Conservation (phyloP, 179 eudicot genomes). For the Drosera spatulata region DNA sequence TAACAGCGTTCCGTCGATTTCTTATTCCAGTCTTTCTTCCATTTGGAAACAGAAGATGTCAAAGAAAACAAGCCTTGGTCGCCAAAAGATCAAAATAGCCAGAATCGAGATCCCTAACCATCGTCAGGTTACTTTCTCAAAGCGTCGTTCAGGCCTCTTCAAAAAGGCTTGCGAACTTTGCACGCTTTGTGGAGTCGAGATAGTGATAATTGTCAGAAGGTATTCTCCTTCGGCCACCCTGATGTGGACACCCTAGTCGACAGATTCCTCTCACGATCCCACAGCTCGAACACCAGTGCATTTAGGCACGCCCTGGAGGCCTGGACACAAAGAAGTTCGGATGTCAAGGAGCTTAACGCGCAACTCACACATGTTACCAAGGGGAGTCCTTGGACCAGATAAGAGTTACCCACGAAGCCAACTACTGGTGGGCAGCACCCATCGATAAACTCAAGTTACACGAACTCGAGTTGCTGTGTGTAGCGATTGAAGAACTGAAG, state of each 20-base stretch:
- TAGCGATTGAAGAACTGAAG: too few species aligned
- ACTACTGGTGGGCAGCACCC: too few species aligned
- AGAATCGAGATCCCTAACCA: conserved; percentile 30
- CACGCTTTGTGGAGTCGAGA: conserved; percentile 42
- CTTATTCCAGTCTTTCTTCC: too few species aligned
- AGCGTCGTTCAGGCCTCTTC: conserved; percentile 41
- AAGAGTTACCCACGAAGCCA: too few species aligned
- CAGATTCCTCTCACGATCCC: conserved; percentile 19
- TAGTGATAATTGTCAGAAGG: conserved; percentile 29
- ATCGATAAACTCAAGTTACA: too few species aligned
- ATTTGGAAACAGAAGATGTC: conserved; percentile 10
- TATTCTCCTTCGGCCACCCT: conserved; percentile 40
- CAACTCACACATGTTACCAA: too few species aligned
- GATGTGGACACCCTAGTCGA: conserved; percentile 29
- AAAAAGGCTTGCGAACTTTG: conserved; percentile 48
- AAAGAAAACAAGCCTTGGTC: conserved; percentile 33
- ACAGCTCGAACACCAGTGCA: not conserved
- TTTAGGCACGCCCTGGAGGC: not conserved
- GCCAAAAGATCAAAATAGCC: conserved; percentile 45
- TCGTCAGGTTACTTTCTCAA: conserved; percentile 46
- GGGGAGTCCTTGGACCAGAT: too few species aligned
- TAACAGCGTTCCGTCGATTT: not conserved
- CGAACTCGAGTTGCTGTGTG: too few species aligned
- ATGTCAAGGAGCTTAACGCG: too few species aligned
- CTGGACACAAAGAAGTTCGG: not conserved